phyloP scores from a whole-genome alignment of 306 rosid species.

The Cicer chorassanicum region DNA sequence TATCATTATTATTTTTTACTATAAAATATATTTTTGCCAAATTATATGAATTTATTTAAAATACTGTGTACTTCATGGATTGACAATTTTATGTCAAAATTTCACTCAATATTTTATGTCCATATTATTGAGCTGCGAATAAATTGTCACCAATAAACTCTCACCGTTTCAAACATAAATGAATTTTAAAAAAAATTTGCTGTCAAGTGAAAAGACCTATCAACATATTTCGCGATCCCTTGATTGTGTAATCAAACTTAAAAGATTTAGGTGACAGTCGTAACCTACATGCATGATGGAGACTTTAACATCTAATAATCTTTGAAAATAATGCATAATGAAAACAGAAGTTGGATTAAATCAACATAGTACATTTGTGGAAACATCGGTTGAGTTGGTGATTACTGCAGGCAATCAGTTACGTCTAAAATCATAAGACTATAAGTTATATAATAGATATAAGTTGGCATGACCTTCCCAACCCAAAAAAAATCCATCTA shows the following conservation, averaged over 20 bases:
- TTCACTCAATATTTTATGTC: background rate
- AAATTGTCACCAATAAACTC: background rate
- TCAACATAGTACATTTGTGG: background rate
- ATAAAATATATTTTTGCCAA: too few relatives aligned
- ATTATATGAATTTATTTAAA: too few relatives aligned
- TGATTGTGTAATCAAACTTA: slow-evolving; percentile 4
- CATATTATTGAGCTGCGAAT: background rate
- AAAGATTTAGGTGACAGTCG: background rate
- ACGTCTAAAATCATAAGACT: too few relatives aligned
- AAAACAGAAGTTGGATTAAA: slow-evolving; percentile 17
- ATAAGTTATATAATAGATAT: too few relatives aligned
- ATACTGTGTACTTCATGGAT: too few relatives aligned
- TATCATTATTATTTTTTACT: too few relatives aligned
- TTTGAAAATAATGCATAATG: slow-evolving; percentile 17
- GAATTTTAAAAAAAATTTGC: background rate
- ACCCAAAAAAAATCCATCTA: too few relatives aligned
- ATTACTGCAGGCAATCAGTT: background rate
- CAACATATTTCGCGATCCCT: background rate
- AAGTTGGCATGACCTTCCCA: too few relatives aligned
- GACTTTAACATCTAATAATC: slow-evolving; percentile 22
- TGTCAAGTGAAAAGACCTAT: background rate
- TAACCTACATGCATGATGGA: background rate
- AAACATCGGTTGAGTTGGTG: background rate
- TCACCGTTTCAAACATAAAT: background rate
- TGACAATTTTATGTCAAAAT: too few relatives aligned